phyloP scores from a whole-genome alignment of 73 alveolate genomes.

The Tetrahymena thermophila region DNA sequence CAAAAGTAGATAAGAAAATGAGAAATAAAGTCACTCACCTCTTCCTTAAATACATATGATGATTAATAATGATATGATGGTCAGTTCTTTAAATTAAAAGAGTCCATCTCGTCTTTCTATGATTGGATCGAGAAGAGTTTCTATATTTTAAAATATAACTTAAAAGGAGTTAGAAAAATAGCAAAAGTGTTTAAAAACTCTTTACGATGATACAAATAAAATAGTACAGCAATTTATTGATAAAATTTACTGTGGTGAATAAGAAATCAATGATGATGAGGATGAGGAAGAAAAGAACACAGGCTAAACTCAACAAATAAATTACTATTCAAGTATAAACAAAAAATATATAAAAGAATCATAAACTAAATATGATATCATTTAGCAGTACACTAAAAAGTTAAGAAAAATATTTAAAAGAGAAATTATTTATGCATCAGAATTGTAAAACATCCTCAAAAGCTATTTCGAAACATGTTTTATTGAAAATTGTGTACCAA shows the following conservation, averaged over 20 bases:
- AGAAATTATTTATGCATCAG: not conserved
- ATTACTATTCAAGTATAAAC: not conserved
- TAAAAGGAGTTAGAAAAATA: not conserved
- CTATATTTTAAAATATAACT: not conserved
- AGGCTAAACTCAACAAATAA: not conserved
- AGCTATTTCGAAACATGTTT: not conserved
- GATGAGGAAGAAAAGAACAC: not conserved
- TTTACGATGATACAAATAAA: not conserved
- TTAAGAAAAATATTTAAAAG: not conserved
- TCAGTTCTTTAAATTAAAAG: not conserved
- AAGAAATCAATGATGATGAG: not conserved
- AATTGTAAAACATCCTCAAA: not conserved
- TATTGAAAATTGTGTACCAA: not conserved
- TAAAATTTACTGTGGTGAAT: not conserved
- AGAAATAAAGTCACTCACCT: not conserved
- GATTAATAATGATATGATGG: not conserved
- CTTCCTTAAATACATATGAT: not conserved
- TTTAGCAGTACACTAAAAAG: not conserved
- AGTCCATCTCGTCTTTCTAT: not conserved
- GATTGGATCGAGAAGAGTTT: not conserved
- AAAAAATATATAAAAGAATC: not conserved
- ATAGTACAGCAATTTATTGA: not conserved
- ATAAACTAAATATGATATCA: not conserved
- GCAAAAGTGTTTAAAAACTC: not conserved
- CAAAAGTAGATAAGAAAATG: not conserved